Evolutionary conservation across 371 early-diverging fungal species (phyloP), one percentile per base, ranked within the genome.

Genomic region (Basidiobolus meristosporus): DNA sequence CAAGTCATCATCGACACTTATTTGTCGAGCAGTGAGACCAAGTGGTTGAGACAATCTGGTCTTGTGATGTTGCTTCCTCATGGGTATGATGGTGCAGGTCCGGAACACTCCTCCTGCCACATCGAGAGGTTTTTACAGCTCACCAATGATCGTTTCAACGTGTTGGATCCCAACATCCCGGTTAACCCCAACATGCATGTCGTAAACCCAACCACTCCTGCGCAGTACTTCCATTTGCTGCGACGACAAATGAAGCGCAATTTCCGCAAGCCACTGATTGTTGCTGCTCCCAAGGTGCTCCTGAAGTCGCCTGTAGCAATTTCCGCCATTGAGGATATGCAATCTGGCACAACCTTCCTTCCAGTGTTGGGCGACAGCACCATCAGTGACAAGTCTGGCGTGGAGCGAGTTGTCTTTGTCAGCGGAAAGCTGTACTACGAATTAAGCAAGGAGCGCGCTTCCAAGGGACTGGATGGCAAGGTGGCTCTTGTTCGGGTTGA

Each of bases 51-150:
- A 38, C 88, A 89, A 48, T 73, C 77, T 21, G 90, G 89, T 2
- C 51, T 97, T 16, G 83, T 84, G 2, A 75, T 97, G 79, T 54
- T 91, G 14, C 53, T 97, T 26, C 97, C 97, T 18, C 95, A 93
- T 51, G 97, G 97, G 14, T 90, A 84, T 50, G 96, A 96, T 50
- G 95, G 95, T 31, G 83, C 87, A 2, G 97, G 97, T 0, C 93
- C 97, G 10, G 97, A 97, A 59, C 97, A 97, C 55, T 79, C 81
- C 14, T 82, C 82, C 7, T 68, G 76, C 47, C 70, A 90, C 21
- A 60, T 91, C 2, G 97, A 97, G 58, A 68, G 97, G n/a, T 97
- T 89, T 64, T 62, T 96, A 50, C 97, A 95, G 67, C 74, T 75
- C 55, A 38, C n/a, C 32, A 15, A 38, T 28, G 82, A 83, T 44